A percentile compares a stretch with the other conserved stretches of the same genome.
Conservation (phyloP, 1,139 yeast species). For the Zygotorulaspora mrakii region DNA sequence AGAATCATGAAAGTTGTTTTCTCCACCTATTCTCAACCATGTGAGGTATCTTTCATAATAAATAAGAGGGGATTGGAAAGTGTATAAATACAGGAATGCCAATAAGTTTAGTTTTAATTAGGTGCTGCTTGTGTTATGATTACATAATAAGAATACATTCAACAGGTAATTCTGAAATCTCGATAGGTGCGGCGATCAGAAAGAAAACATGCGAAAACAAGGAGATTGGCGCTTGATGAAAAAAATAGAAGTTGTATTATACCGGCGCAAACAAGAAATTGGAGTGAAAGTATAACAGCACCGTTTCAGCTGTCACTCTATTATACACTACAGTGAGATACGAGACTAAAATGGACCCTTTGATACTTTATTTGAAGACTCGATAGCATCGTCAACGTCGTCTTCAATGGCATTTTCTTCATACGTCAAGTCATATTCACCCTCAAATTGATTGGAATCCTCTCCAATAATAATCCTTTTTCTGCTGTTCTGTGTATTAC, state of each 20-base stretch:
- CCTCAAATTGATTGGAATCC: slow-evolving; percentile 38
- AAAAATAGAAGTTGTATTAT: too few relatives aligned
- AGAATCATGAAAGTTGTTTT: slow-evolving; percentile 41
- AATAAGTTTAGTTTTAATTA: neutral
- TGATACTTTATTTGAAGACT: slow-evolving; percentile 6
- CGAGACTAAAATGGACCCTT: too few relatives aligned
- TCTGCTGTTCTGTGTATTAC: slow-evolving; percentile 23
- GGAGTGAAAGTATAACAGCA: too few relatives aligned
- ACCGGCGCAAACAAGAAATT: too few relatives aligned
- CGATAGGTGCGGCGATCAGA: too few relatives aligned
- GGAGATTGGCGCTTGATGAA: too few relatives aligned
- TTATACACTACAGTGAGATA: too few relatives aligned
- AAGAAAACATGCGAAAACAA: too few relatives aligned
- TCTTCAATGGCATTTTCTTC: slow-evolving; percentile 37
- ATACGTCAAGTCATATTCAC: slow-evolving; percentile 47
- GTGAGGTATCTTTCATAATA: slow-evolving; percentile 33
- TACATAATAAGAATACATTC: neutral
- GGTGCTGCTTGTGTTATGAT: slow-evolving; percentile 1
- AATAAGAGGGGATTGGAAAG: slow-evolving; percentile 33
- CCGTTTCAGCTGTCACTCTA: neutral
- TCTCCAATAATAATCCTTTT: slow-evolving; percentile 38
- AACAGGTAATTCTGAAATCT: too few relatives aligned
- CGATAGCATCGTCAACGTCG: slow-evolving; percentile 31
- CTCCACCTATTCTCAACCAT: slow-evolving; percentile 35
- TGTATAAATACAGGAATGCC: slow-evolving; percentile 1